Evolutionary conservation across 139 green algal species (phyloP).

Genomic region (Eudorina sp.): DNA sequence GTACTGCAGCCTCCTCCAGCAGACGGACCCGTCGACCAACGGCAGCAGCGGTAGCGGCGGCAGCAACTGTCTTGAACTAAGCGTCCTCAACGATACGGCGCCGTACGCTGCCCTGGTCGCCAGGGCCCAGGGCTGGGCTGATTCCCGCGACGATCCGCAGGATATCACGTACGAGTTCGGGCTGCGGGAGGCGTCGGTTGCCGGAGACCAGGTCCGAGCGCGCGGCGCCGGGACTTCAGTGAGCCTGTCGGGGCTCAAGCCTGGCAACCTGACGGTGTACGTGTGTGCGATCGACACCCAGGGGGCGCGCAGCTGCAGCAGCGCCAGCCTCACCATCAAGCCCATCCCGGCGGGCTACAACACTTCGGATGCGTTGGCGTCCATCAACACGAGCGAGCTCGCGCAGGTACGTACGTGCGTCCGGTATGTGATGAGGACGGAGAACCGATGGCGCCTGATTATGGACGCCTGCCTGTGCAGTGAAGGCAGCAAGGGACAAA

Average conservation of each 20-base stretch:
- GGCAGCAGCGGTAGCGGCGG: background rate
- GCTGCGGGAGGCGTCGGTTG: background rate
- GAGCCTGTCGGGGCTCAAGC: background rate
- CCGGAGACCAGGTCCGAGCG: background rate
- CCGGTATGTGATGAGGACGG: background rate
- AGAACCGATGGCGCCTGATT: background rate
- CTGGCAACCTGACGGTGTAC: background rate
- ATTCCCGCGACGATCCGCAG: background rate
- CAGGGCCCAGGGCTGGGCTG: background rate
- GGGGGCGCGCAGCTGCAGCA: constrained; percentile 14
- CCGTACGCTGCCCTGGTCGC: background rate
- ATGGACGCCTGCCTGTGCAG: background rate
- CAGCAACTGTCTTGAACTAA: background rate
- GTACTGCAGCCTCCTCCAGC: background rate
- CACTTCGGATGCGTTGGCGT: background rate
- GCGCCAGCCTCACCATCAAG: background rate
- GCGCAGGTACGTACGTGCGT: background rate
- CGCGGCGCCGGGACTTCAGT: background rate
- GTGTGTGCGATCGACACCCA: constrained; percentile 8
- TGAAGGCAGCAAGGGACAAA: background rate
- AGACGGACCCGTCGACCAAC: too few species aligned
- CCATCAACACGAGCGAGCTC: background rate
- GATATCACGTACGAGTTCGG: background rate
- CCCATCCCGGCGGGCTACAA: background rate
- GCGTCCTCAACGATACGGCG: background rate